A percentile compares a stretch with the other conserved stretches of the same genome.
phyloP scores from a whole-genome alignment of 805 yeast species.

The Middelhovenomyces tepae region DNA sequence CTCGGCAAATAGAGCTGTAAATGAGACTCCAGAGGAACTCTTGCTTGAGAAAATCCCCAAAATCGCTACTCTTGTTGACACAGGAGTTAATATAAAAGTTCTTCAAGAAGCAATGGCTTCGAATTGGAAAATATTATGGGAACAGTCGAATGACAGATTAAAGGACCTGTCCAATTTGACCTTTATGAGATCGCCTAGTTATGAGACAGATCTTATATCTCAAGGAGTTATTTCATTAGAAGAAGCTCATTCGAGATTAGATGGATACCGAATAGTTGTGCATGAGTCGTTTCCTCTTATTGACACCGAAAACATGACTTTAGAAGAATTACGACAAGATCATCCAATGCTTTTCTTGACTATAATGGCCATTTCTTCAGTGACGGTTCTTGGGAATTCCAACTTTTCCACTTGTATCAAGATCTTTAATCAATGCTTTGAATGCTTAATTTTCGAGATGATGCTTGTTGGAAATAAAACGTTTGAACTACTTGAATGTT shows the following conservation, averaged over 20 bases:
- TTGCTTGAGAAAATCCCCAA: no score
- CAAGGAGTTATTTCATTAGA: conserved; percentile 47
- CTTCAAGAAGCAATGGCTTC: conserved; percentile 14
- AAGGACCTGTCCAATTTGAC: conserved; percentile 7
- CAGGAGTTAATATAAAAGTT: conserved; percentile 12
- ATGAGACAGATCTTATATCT: conserved; percentile 34
- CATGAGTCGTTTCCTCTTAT: conserved; percentile 49
- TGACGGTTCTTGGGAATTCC: conserved; percentile 14
- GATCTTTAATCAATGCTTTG: conserved; percentile 24
- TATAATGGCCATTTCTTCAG: conserved; percentile 53
- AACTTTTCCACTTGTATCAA: conserved; percentile 10
- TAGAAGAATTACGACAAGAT: conserved; percentile 39
- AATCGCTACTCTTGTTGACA: no score
- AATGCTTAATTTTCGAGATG: conserved; percentile 39
- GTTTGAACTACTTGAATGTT: conserved; percentile 54
- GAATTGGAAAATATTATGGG: conserved; percentile 13
- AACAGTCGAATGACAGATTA: conserved; percentile 9
- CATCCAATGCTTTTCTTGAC: conserved; percentile 58
- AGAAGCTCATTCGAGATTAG: conserved; percentile 51
- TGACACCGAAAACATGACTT: conserved; percentile 35
- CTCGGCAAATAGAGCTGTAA: no score
- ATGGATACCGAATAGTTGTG: conserved; percentile 40
- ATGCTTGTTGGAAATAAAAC: conserved; percentile 64
- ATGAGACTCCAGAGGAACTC: conserved; percentile 18
- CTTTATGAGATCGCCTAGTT: conserved; percentile 9